Evolutionary conservation across 306 rosid genomes (phyloP), one percentile per base, ranked within the genome.

Genomic region (Spatholobus suberectus): DNA sequence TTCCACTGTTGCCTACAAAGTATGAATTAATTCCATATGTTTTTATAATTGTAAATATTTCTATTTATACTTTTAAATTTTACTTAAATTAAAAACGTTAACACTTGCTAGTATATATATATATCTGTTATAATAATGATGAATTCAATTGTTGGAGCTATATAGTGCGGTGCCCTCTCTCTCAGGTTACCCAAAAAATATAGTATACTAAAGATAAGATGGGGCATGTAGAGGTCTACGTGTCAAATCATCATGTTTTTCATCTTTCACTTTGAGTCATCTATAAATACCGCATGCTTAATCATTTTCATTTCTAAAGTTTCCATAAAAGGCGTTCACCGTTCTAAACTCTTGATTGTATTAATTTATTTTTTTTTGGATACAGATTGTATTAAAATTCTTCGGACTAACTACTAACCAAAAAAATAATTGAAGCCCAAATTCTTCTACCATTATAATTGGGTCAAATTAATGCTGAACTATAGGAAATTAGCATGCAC

Each of bases 381-480:
- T n/a, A n/a, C n/a, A n/a, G 14, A 37, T 35, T 37, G 17, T 18
- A 66, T 8, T 17, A 35, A 8, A 27, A 35, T 34, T 35, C 4
- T 20, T 74, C 14, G 5, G 47, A 59, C 21, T 72, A 72, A 34
- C 35, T 52, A 54, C 18, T 12, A 35, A 18, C 72, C 5, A 35
- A 65, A 34, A 62, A 12, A 5, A 35, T 8, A 65, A 65, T 15
- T 65, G 14, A n/a, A 34, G 6, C 20, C 55, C 40, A 26, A 1
- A 27, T 12, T 61, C 20, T 61, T 26, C 20, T 27, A 27, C 38
- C 5, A 32, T 63, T 17, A 21, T 57, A n/a, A 37, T n/a, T 5
- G 70, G 23, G 70, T 63, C 41, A 63, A 68, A 38, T 38, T 68
- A 68, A 68, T 68, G 34, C 32, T 20, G 32, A 68, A 40, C 18